Evolutionary conservation across 805 yeast genomes (phyloP).

Genomic region (Groenewaldozyma salmanticensis): DNA sequence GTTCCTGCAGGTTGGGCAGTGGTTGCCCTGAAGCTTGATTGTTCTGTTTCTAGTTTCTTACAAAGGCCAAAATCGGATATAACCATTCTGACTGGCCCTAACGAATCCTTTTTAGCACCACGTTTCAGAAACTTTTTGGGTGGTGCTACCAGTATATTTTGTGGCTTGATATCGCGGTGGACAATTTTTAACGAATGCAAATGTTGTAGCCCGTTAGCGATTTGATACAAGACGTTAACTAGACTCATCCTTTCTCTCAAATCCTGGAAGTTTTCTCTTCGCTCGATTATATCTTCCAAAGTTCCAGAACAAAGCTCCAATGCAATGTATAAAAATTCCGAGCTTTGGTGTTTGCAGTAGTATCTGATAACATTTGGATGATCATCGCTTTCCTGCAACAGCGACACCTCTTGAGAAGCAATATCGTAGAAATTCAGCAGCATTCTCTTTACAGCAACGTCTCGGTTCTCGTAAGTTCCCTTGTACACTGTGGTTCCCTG

Average conservation of each 20-base stretch:
- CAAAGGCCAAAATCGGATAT: constrained; percentile 96
- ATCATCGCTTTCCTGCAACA: constrained; percentile 89
- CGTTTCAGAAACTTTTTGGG: constrained; percentile 29
- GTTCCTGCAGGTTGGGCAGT: constrained; percentile 94
- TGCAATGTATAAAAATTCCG: constrained; percentile 84
- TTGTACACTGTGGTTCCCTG: constrained; percentile 92
- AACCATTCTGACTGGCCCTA: constrained; percentile 51
- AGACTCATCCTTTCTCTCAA: constrained; percentile 38
- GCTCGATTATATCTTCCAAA: constrained; percentile 64
- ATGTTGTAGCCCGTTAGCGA: constrained; percentile 77
- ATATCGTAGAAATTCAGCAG: constrained; percentile 85
- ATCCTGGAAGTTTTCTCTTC: constrained; percentile 30
- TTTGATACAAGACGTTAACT: constrained; percentile 54
- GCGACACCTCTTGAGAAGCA: constrained; percentile 82
- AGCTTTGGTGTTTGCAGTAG: constrained; percentile 86
- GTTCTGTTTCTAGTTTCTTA: constrained; percentile 82
- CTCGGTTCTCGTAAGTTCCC: constrained; percentile 84
- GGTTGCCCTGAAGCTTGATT: constrained; percentile 87
- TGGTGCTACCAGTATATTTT: constrained; percentile 77
- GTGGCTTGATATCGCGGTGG: constrained; percentile 92
- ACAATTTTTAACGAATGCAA: constrained; percentile 84
- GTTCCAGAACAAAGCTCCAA: constrained; percentile 85
- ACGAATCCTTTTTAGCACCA: constrained; percentile 14
- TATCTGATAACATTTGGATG: constrained; percentile 93
- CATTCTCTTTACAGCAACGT: constrained; percentile 95